phyloP scores from a whole-genome alignment of 192 early-diverging fungal species.

The Backusella psychrophila region DNA sequence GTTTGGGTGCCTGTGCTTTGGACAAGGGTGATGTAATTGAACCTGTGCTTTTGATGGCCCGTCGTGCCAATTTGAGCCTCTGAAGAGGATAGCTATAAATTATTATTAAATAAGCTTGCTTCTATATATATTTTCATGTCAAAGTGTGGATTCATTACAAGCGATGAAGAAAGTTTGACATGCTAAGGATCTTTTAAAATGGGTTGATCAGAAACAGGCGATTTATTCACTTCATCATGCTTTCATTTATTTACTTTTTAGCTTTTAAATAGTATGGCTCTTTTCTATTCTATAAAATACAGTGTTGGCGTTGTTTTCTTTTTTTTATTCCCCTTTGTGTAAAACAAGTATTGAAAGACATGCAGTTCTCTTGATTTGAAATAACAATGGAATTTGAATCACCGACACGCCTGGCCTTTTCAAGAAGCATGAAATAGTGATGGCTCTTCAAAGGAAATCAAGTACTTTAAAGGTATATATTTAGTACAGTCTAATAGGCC shows the following conservation, averaged over 20 bases:
- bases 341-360: too few relatives aligned
- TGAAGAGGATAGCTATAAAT: slow-evolving; percentile 15
- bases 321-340: too few relatives aligned
- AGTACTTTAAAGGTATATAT: too few relatives aligned
- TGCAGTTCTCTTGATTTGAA: too few relatives aligned
- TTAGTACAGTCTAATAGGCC: too few relatives aligned
- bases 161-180: slow-evolving; percentile 8
- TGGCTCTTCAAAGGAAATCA: too few relatives aligned
- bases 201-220: not conserved
- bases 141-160: not conserved
- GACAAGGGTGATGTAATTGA: not conserved
- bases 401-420: too few relatives aligned
- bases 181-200: not conserved
- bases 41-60: not conserved
- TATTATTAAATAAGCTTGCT: not conserved
- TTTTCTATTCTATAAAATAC: not conserved
- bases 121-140: not conserved
- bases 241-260: not conserved
- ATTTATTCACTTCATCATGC: not conserved
- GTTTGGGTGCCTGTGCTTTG: not conserved
- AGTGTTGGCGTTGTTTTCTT: not conserved
- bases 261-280: not conserved
- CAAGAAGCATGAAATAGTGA: too few relatives aligned
- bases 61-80: not conserved
- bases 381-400: too few relatives aligned